phyloP scores from a whole-genome alignment of 179 eudicot genomes.

The Amaranthus tricolor region DNA sequence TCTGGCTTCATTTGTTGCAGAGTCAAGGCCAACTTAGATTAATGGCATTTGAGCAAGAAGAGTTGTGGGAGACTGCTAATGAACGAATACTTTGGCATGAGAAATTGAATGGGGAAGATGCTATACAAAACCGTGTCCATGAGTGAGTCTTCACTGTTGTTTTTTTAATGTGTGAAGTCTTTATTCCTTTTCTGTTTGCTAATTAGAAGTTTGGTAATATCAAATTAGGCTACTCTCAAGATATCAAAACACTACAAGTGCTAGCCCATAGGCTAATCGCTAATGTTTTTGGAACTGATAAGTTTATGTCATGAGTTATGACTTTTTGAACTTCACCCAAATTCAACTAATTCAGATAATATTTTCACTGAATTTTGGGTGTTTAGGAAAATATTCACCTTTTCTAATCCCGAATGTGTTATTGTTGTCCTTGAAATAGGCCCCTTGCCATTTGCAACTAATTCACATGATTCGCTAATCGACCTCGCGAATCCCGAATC shows the following conservation, averaged over 20 bases:
- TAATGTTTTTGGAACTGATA: neutral
- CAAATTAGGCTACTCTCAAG: neutral
- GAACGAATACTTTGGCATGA: slow-evolving; percentile 96
- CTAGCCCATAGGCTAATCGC: neutral
- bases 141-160: slow-evolving; percentile 55
- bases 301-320: neutral
- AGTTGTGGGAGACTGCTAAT: slow-evolving; percentile 86
- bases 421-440: too few relatives aligned
- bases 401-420: too few relatives aligned
- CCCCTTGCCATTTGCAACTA: too few relatives aligned
- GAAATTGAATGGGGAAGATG: slow-evolving; percentile 83
- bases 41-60: slow-evolving; percentile 94
- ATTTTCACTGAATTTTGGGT: too few relatives aligned
- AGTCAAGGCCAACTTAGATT: slow-evolving; percentile 69
- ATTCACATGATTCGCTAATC: too few relatives aligned
- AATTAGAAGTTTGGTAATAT: neutral
- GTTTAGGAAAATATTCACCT: too few relatives aligned
- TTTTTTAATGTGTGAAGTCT: neutral
- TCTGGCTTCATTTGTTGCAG: slow-evolving; percentile 37
- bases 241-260: neutral
- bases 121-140: slow-evolving; percentile 86
- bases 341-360: neutral
- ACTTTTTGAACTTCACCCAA: neutral
- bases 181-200: neutral
- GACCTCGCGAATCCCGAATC: too few relatives aligned